Conservation (phyloP, 1,284 basidiomycete species). For the Vanrija pseudolonga region DNA sequence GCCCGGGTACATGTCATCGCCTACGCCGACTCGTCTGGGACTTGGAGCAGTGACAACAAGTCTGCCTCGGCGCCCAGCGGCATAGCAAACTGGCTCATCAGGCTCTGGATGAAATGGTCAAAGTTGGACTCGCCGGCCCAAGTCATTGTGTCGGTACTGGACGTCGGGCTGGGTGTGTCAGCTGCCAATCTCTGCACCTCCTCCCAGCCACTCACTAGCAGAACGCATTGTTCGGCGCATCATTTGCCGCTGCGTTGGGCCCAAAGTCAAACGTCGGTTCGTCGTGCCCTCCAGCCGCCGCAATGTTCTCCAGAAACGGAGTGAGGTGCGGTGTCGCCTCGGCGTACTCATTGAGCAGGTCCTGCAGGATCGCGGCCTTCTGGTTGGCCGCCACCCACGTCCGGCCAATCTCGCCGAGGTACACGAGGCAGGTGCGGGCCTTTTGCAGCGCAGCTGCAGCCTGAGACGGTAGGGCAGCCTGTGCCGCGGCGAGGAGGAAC, state of each 20-base stretch:
- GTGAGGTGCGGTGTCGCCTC: slow-evolving; percentile 4
- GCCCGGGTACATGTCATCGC: no score
- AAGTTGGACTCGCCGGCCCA: no score
- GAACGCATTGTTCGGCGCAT: no score
- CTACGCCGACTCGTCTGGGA: no score
- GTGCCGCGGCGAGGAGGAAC: slow-evolving; percentile 13
- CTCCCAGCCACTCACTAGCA: neutral
- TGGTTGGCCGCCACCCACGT: slow-evolving; percentile 11
- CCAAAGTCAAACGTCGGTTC: no score
- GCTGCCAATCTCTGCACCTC: neutral
- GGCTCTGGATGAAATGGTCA: no score
- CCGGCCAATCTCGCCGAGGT: slow-evolving; percentile 4
- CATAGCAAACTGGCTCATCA: no score
- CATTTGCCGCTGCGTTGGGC: no score
- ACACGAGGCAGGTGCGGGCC: slow-evolving; percentile 4
- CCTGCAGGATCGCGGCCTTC: slow-evolving; percentile 9
- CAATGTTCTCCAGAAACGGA: neutral
- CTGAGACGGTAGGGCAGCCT: slow-evolving; percentile 5
- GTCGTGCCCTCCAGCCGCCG: neutral
- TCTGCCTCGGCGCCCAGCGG: no score
- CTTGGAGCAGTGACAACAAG: no score
- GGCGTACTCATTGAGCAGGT: slow-evolving; percentile 6
- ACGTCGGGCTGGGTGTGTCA: no score
- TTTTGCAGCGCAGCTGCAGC: slow-evolving; percentile 2
- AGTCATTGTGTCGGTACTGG: no score